Evolutionary conservation across 371 early-diverging fungal genomes (phyloP).

Genomic region (Nematocida sp.): DNA sequence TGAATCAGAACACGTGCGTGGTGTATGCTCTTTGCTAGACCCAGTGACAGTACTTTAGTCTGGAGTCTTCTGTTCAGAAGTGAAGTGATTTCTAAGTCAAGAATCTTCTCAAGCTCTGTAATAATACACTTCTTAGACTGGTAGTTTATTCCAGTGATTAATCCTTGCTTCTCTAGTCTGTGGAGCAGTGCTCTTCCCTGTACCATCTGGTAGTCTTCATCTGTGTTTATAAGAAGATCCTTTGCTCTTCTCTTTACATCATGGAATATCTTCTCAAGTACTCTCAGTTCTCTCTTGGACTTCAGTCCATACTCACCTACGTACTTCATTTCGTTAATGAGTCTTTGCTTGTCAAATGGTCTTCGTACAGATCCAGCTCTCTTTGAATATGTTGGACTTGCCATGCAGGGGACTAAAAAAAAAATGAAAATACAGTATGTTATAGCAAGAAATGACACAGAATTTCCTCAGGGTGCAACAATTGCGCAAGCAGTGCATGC

Average conservation of each 20-base stretch:
- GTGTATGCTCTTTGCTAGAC: constrained; percentile 96
- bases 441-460: constrained; percentile 58
- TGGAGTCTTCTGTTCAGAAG: constrained; percentile 98
- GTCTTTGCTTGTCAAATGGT: constrained; percentile 94
- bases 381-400: constrained; percentile 73
- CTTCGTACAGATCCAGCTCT: constrained; percentile 94
- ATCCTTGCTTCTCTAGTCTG: constrained; percentile 73
- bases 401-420: constrained; percentile 59
- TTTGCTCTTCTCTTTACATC: constrained; percentile 98
- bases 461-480: constrained; percentile 59
- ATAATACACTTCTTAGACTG: constrained; percentile 75
- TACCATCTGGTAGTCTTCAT: constrained; percentile 92
- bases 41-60: constrained; percentile 95
- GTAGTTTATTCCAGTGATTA: constrained; percentile 63
- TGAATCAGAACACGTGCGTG: constrained; percentile 97
- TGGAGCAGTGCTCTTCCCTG: constrained; percentile 97
- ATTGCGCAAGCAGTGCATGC: constrained; percentile 68
- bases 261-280: constrained; percentile 88
- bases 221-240: constrained; percentile 92
- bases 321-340: constrained; percentile 95
- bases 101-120: constrained; percentile 94
- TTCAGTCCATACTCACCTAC: constrained; percentile 95
- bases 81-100: constrained; percentile 92
- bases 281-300: constrained; percentile 99
- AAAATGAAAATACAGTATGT: constrained; percentile 61